These are phyloP conservation scores for Fragaria ananassa DNA, from an alignment of 306 rosid species.

Conservation along the genomic window DNA sequence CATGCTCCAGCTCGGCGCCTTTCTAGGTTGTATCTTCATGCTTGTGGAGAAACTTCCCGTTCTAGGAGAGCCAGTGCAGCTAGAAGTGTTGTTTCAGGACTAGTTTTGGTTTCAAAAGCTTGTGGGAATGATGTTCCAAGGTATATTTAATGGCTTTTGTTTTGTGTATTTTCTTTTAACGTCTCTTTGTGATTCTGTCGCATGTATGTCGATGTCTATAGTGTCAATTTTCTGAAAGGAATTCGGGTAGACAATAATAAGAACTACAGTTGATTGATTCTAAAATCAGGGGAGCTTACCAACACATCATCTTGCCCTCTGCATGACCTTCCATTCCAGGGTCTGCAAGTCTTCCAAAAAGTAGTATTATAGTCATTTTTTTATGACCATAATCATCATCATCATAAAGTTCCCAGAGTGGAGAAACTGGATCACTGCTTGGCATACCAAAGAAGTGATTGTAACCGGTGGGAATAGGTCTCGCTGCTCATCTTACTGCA, in stretches of 20 bases:
- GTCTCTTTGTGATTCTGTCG: background rate
- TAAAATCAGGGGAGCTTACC: background rate
- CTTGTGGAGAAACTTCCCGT: constrained; percentile 59
- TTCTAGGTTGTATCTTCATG: constrained; percentile 84
- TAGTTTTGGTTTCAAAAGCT: constrained; percentile 90
- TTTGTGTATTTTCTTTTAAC: constrained; percentile 13
- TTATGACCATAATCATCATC: background rate
- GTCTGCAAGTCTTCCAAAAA: background rate
- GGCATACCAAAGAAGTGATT: constrained; percentile 17
- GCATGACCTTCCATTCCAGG: constrained; percentile 16
- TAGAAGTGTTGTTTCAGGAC: constrained; percentile 86
- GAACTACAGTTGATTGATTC: background rate
- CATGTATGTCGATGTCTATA: constrained; percentile 2
- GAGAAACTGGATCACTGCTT: constrained; percentile 12
- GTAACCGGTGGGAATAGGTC: constrained; percentile 19
- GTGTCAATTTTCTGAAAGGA: background rate
- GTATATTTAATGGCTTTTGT: constrained; percentile 32
- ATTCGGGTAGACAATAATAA: background rate
- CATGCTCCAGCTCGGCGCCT: constrained; percentile 98
- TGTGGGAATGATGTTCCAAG: constrained; percentile 99
- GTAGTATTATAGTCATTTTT: background rate
- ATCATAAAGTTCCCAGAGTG: constrained; percentile 6
- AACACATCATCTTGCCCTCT: background rate
- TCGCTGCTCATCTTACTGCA: constrained; percentile 20
- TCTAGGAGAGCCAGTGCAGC: constrained; percentile 78